A percentile compares a stretch with the other conserved stretches of the same genome.
These are phyloP conservation scores for Gymnopilus dilepis DNA, from an alignment of 768 basidiomycete species.

Conservation along the genomic window DNA sequence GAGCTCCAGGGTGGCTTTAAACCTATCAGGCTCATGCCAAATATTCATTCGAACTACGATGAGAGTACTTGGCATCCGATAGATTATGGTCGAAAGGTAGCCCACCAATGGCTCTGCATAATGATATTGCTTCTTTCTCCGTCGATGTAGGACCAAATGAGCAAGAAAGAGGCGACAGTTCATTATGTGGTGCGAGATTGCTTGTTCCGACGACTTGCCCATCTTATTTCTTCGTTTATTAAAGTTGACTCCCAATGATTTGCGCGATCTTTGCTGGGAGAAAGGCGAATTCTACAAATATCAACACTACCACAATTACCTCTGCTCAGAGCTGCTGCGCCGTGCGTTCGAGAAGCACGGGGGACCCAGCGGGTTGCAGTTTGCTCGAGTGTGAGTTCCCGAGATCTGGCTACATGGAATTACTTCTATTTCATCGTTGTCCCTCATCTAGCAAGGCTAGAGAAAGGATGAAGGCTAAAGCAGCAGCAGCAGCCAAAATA, in stretches of 20 bases:
- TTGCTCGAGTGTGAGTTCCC: slow-evolving; percentile 4
- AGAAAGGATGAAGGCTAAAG: neutral
- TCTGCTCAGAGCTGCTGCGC: slow-evolving; percentile 18
- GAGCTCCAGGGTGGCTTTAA: too few species aligned
- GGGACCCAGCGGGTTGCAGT: slow-evolving; percentile 23
- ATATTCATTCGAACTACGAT: too few species aligned
- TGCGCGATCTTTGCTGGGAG: slow-evolving; percentile 4
- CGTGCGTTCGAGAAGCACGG: slow-evolving; percentile 32
- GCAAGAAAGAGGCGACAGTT: too few species aligned
- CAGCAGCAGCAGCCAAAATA: neutral
- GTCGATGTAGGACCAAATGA: too few species aligned
- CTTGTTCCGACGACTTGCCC: neutral
- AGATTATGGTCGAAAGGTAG: too few species aligned
- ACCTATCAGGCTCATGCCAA: too few species aligned
- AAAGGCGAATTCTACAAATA: neutral
- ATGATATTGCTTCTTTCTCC: too few species aligned
- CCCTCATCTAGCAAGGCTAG: neutral
- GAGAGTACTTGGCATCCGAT: too few species aligned
- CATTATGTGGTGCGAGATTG: too few species aligned
- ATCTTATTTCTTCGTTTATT: neutral
- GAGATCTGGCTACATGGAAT: neutral
- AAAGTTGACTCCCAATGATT: slow-evolving; percentile 9
- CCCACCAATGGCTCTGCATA: too few species aligned
- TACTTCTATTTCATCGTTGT: neutral
- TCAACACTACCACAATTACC: neutral